Conservation (phyloP, 1,284 basidiomycete species). For the Boletus sp. region DNA sequence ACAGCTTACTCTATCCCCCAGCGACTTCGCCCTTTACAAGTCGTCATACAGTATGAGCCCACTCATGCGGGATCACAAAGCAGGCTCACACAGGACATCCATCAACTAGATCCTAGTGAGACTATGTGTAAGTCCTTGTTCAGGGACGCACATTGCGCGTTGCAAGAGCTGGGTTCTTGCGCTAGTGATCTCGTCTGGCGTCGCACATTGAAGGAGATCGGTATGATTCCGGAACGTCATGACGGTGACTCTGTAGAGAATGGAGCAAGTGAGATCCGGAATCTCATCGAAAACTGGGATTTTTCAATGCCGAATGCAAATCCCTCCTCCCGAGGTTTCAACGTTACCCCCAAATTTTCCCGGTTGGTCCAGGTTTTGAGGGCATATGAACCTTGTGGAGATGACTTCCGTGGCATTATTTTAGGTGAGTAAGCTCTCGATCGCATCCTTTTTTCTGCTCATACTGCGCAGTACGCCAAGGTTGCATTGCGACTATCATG, state of each 20-base stretch:
- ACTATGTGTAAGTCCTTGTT: slow-evolving; percentile 40
- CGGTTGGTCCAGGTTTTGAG: slow-evolving; percentile 55
- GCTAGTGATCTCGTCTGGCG: slow-evolving; percentile 66
- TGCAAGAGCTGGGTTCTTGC: slow-evolving; percentile 55
- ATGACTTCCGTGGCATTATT: slow-evolving; percentile 59
- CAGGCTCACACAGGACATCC: slow-evolving; percentile 36
- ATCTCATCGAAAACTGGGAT: slow-evolving; percentile 51
- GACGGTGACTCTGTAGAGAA: slow-evolving; percentile 32
- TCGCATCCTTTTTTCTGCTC: slow-evolving; percentile 4
- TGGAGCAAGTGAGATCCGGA: slow-evolving; percentile 32
- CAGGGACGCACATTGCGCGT: slow-evolving; percentile 42
- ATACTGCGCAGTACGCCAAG: slow-evolving; percentile 39
- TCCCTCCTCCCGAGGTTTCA: slow-evolving; percentile 49
- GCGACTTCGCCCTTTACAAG: slow-evolving; percentile 34
- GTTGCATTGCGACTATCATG: slow-evolving; percentile 43
- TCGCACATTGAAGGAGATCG: slow-evolving; percentile 40
- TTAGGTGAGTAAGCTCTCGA: slow-evolving; percentile 45
- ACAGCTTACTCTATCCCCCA: slow-evolving; percentile 33
- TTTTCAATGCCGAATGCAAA: slow-evolving; percentile 59
- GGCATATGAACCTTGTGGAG: slow-evolving; percentile 47
- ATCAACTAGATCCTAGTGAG: slow-evolving; percentile 37
- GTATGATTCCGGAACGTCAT: slow-evolving; percentile 26
- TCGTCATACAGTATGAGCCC: slow-evolving; percentile 37
- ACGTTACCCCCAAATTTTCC: slow-evolving; percentile 61
- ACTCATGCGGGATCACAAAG: slow-evolving; percentile 27